These are phyloP conservation scores for Chloromonas sp. DNA, from an alignment of 163 green algal species.

Conservation along the genomic window DNA sequence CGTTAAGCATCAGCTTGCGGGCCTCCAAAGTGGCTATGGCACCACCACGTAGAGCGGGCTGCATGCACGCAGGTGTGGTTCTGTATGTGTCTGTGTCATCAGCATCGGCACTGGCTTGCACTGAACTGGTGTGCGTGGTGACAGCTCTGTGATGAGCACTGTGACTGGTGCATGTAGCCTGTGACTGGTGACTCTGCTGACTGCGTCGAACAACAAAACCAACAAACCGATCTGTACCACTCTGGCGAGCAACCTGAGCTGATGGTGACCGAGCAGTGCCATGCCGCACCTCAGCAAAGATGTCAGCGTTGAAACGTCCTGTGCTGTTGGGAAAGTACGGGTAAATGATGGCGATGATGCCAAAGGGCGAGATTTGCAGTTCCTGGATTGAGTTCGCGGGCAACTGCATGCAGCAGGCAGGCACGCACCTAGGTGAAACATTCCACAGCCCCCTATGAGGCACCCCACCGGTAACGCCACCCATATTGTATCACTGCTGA, in stretches of 20 bases:
- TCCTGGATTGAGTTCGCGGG: conserved; percentile 19
- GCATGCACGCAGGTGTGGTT: background rate
- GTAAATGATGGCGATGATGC: conserved; percentile 16
- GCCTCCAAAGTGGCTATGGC: conserved; percentile 11
- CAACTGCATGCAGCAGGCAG: background rate
- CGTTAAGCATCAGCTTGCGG: conserved; percentile 15
- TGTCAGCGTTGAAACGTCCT: background rate
- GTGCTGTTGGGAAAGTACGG: background rate
- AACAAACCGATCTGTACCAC: no score
- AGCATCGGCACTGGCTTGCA: no score
- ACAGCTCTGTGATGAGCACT: no score
- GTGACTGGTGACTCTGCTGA: background rate
- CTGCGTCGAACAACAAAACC: no score
- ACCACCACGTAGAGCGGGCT: conserved; percentile 21
- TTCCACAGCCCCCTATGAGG: no score
- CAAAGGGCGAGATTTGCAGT: conserved; percentile 26
- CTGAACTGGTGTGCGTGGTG: no score
- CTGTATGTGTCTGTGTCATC: no score
- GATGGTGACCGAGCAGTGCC: no score
- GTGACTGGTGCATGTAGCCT: background rate
- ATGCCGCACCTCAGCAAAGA: background rate
- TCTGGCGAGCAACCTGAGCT: no score
- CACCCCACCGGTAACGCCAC: no score
- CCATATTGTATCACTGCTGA: no score
- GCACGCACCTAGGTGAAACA: no score